These are phyloP conservation scores for Cubamyces lactineus DNA, from an alignment of 768 basidiomycete species.

Conservation along the genomic window DNA sequence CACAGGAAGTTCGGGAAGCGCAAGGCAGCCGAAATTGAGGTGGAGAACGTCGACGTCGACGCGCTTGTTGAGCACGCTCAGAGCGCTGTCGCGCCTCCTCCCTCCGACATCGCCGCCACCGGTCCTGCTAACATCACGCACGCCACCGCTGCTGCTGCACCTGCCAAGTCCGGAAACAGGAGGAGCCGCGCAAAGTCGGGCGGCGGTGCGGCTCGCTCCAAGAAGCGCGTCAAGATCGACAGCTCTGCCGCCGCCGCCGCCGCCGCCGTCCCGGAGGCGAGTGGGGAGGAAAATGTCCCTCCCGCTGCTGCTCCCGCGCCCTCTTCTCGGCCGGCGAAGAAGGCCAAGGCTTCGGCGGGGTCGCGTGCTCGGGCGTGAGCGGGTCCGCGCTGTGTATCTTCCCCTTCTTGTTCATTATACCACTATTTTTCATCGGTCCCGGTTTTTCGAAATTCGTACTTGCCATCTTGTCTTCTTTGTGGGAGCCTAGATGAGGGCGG, in stretches of 20 bases:
- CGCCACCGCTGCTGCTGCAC: not conserved
- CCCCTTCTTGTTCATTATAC: too few species aligned
- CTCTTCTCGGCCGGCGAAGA: slow-evolving; percentile 1
- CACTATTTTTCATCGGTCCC: not conserved
- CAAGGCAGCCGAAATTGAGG: slow-evolving; percentile 12
- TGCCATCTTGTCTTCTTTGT: too few species aligned
- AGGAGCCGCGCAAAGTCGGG: slow-evolving; percentile 7
- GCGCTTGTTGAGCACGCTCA: slow-evolving; percentile 5
- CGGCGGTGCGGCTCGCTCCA: slow-evolving; percentile 1
- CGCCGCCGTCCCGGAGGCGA: not conserved
- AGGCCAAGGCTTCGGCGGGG: slow-evolving; percentile 3
- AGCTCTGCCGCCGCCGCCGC: not conserved
- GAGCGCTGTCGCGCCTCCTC: not conserved
- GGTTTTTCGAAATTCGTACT: too few species aligned
- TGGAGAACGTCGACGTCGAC: not conserved
- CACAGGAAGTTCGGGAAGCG: slow-evolving; percentile 11
- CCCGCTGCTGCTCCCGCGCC: not conserved
- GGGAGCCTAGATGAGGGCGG: too few species aligned
- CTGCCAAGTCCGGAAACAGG: not conserved
- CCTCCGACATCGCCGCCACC: not conserved
- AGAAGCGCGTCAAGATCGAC: slow-evolving; percentile 18
- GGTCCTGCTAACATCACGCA: too few species aligned
- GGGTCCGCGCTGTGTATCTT: not conserved
- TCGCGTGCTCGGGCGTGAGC: not conserved
- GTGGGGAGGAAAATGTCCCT: slow-evolving; percentile 13